Evolutionary conservation across 306 rosid species (phyloP).

Genomic region (Castanea mollissima): DNA sequence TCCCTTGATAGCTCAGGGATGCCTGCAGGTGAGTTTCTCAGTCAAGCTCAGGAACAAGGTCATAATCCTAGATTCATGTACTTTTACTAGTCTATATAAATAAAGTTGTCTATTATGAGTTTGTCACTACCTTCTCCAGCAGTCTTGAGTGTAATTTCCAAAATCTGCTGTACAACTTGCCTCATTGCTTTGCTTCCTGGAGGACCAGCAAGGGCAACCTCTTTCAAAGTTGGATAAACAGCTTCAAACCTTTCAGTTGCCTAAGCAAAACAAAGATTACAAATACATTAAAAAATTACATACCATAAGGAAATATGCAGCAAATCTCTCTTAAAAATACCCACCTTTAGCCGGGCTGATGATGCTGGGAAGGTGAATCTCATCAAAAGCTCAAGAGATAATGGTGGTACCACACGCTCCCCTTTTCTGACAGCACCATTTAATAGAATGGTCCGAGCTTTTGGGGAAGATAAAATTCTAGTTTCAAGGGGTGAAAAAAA

Average conservation of each 20-base stretch:
- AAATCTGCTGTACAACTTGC: constrained; percentile 44
- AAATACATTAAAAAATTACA: constrained; percentile 7
- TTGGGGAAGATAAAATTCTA: constrained; percentile 42
- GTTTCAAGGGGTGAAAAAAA: constrained; percentile 8
- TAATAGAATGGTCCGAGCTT: constrained; percentile 41
- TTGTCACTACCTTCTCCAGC: constrained; percentile 40
- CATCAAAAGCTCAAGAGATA: constrained; percentile 39
- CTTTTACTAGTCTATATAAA: background rate
- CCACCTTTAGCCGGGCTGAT: constrained; percentile 45
- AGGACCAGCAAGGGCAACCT: constrained; percentile 45
- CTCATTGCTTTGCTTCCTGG: constrained; percentile 46
- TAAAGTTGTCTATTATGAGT: background rate
- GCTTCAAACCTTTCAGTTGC: constrained; percentile 46
- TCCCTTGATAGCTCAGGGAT: constrained; percentile 42
- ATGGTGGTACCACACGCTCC: constrained; percentile 49
- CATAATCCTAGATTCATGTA: background rate
- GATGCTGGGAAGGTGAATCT: constrained; percentile 41
- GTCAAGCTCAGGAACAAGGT: constrained; percentile 7
- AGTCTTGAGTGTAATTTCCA: constrained; percentile 34
- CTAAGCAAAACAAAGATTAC: constrained; percentile 21
- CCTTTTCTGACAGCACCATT: constrained; percentile 53
- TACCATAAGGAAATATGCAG: constrained; percentile 1
- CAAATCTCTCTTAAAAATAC: background rate
- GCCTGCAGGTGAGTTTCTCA: constrained; percentile 32
- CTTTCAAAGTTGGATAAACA: constrained; percentile 43